Percentiles rank a stretch among this genome's conserved stretches.
phyloP scores from a whole-genome alignment of 495 filamentous ascomycete genomes.

The Pyrenopolyporus hunteri region DNA sequence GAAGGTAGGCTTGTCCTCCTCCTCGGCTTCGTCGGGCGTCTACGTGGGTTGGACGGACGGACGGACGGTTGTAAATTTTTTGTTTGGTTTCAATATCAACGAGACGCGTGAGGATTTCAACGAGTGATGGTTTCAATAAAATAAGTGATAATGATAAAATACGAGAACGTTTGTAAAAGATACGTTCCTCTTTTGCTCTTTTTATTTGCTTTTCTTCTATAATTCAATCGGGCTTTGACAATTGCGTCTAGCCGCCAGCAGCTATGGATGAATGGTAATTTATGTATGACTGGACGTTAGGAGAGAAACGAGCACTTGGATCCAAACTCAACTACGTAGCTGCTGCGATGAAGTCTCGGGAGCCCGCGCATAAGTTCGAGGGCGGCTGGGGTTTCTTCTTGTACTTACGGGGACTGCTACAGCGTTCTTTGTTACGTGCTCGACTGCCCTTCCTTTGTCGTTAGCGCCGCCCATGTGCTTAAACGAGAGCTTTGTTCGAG shows the following conservation, averaged over 20 bases:
- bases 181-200: background rate
- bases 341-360: conserved; percentile 30
- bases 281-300: conserved; percentile 23
- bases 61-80: background rate
- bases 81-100: background rate
- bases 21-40: too few relatives aligned
- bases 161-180: background rate
- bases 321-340: conserved; percentile 35
- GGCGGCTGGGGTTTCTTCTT: conserved; percentile 40
- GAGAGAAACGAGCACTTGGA: conserved; percentile 40
- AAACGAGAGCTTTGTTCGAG: conserved; percentile 32
- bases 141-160: background rate
- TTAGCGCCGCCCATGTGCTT: conserved; percentile 25
- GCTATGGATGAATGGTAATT: conserved; percentile 34
- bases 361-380: conserved; percentile 26
- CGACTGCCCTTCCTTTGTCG: conserved; percentile 39
- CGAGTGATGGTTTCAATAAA: background rate
- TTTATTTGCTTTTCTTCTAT: background rate
- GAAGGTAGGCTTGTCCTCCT: too few relatives aligned
- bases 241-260: conserved; percentile 43
- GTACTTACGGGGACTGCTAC: conserved; percentile 31
- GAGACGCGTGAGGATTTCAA: background rate
- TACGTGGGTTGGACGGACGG: background rate
- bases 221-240: conserved; percentile 29
- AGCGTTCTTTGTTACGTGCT: conserved; percentile 32